phyloP scores from a whole-genome alignment of 345 rosid genomes.

The Dovyalis caffra region DNA sequence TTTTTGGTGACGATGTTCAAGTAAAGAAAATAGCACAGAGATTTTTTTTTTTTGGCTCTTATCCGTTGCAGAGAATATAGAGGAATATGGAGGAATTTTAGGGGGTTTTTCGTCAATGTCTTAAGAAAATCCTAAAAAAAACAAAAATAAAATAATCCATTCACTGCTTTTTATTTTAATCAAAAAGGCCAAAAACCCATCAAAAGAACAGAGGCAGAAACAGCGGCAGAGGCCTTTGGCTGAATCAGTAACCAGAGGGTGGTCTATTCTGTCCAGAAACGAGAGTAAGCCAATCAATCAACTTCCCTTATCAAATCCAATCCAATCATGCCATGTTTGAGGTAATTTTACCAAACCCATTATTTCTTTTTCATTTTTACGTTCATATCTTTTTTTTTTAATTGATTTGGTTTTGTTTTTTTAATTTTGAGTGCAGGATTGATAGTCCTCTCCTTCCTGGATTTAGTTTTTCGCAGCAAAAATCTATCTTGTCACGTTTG shows the following conservation, averaged over 20 bases:
- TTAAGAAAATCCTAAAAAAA: too few relatives aligned
- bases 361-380: background rate
- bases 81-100: too few relatives aligned
- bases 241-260: conserved; percentile 20
- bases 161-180: too few relatives aligned
- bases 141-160: background rate
- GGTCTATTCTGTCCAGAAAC: conserved; percentile 23
- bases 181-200: background rate
- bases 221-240: conserved; percentile 23
- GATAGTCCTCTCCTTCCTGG: conserved; percentile 41
- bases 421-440: conserved; percentile 19
- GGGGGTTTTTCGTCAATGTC: too few relatives aligned
- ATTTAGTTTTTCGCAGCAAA: conserved; percentile 31
- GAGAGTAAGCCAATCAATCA: conserved; percentile 4
- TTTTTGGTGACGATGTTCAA: too few relatives aligned
- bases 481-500: conserved; percentile 29
- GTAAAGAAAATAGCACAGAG: too few relatives aligned
- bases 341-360: conserved; percentile 27
- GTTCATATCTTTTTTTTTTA: background rate
- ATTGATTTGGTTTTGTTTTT: background rate
- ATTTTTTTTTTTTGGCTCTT: too few relatives aligned
- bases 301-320: background rate
- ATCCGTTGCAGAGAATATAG: too few relatives aligned
- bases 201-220: background rate
- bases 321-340: conserved; percentile 48